Base-by-base conservation (phyloP, 345 rosid species). In the Eucalyptus viminalis region DNA sequence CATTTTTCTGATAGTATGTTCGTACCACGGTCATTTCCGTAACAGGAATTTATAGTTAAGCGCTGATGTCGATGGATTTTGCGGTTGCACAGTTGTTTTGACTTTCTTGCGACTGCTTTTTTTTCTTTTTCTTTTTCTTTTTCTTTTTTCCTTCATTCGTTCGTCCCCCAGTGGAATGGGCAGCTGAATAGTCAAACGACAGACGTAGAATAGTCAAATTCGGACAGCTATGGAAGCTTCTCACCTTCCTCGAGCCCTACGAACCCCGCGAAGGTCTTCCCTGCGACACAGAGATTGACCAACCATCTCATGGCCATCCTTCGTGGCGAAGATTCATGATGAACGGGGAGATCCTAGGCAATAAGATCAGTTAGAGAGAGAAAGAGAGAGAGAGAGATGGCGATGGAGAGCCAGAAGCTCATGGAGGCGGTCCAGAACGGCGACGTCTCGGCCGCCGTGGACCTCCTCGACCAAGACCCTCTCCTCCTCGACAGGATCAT, bases 401-500 rank as follows among this genome's bases (percentile, higher is more conserved):
- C 25, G 50, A 90, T 91, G 91, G 91, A 91, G 49, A 60, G 53
- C 47, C 13, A 40, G 86, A 90, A 45, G 90, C 87, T 90, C 58
- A 80, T n/a, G 11, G 88, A 91, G 43, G 91, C 92, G 21, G 89
- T 88, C 44, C 27, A 58, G 86, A 88, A 86, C 49, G 91, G 93
- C 49, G 76, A 87, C 80, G 81, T 89, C 37, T 27, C 86, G 31
- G 51, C 50, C 89, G 86, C 90, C 12, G 31, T 19, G 17, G 86
- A 89, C 34, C 69, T 90, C 37, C 91, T 90, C 17, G 58, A 81
- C 14, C 86, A 90, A 88, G 92, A 92, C 29, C 91, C 89, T 34
- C 89, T 92, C 19, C 50, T 88, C 88, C 90, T 92, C 87, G 91
- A 89, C 91, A 89, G 86, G 58, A 47, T 89, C n/a, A 88, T 86